These are phyloP conservation scores for Picochlorum sp. DNA, from an alignment of 139 green algal genomes.

Conservation along the genomic window DNA sequence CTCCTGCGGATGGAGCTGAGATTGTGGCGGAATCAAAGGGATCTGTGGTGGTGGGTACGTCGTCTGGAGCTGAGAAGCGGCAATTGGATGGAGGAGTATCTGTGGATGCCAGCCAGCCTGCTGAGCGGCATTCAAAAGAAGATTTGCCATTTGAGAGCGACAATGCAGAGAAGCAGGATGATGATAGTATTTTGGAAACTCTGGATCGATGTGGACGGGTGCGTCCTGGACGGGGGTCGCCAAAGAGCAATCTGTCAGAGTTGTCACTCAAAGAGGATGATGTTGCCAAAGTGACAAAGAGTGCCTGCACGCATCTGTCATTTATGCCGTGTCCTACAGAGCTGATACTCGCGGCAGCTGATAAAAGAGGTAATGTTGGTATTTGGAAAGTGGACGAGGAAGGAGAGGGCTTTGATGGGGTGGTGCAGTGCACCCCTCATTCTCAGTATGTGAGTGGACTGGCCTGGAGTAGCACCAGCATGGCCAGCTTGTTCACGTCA, in stretches of 20 bases:
- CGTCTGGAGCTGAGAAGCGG: background rate
- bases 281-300: slow-evolving; percentile 38
- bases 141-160: slow-evolving; percentile 26
- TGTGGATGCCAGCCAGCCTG: background rate
- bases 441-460: slow-evolving; percentile 30
- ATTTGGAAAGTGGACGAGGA: slow-evolving; percentile 40
- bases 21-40: slow-evolving; percentile 12
- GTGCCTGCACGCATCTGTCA: slow-evolving; percentile 36
- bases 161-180: slow-evolving; percentile 12
- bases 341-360: slow-evolving; percentile 34
- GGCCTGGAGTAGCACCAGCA: slow-evolving; percentile 13
- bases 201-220: slow-evolving; percentile 6
- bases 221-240: background rate
- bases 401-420: slow-evolving; percentile 16
- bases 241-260: background rate
- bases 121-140: background rate
- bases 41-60: slow-evolving; percentile 1
- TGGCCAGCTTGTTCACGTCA: slow-evolving; percentile 35
- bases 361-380: slow-evolving; percentile 40
- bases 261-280: slow-evolving; percentile 19
- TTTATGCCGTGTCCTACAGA: slow-evolving; percentile 32
- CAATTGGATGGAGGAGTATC: background rate
- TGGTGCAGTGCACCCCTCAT: slow-evolving; percentile 16
- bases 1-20: slow-evolving; percentile 22
- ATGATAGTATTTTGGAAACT: slow-evolving; percentile 33